Evolutionary conservation across 192 early-diverging fungal genomes (phyloP), one percentile per base, ranked within the genome.

Genomic region (Blastocladiella britannica): DNA sequence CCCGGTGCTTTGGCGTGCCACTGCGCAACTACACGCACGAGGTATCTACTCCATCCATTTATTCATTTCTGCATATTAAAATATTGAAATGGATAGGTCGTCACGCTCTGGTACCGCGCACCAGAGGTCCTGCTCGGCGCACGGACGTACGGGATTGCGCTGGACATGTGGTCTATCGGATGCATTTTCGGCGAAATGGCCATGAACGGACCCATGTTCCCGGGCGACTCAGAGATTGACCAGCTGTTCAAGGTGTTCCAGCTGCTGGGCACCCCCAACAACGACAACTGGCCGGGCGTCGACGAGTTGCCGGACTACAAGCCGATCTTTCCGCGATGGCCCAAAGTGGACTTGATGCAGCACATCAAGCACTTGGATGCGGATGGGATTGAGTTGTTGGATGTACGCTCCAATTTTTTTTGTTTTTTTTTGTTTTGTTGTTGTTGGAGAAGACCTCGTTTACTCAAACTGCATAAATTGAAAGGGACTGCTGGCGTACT

Each of bases 181-280:
- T 96, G 93, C 65, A 93, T 98, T 60, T 87, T 98, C 77, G 91
- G 90, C 28, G 95, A 98, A 70, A 87, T 98, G 88, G 73, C 76
- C 31, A 68, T 69, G 43, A 72, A 82, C 51, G 66, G 66, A 22
- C 87, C 95, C 2, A 65, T 96, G 43, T 96, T 97, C 58, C 87
- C 92, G 28, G 72, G 73, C 25, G 78, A 80, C 59, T 78, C 76
- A 0, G 71, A 80, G 51, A 80, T 80, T 62, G 78, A 80, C 59
- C 63, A 80, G 56, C 55, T 80, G 9, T 80, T 78, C 58, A 63
- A 65, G 57, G 78, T 80, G 52, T 80, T 80, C 51, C 27, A 55
- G 58, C 7, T 53, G 22, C 61, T 79, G 15, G 86, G 86, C 26
- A 89, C 85, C 29, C 86, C 86, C 0, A 77, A 70, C 62, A 84